These are phyloP conservation scores for Penicillium cosmopolitanum DNA, from an alignment of 495 filamentous ascomycete genomes.

Conservation along the genomic window DNA sequence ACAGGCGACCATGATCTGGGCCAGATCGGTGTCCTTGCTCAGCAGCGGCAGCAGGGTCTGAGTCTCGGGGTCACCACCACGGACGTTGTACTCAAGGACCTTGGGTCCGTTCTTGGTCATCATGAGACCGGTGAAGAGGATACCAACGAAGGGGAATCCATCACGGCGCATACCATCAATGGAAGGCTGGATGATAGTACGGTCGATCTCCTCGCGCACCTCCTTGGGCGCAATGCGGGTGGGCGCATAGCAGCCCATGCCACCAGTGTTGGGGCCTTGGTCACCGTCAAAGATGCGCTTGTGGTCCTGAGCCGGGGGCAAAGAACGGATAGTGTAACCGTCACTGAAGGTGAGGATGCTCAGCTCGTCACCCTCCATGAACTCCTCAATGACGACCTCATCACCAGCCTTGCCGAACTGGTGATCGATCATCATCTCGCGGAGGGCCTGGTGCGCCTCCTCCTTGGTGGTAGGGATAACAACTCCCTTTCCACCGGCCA, in stretches of 20 bases:
- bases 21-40: slow-evolving; percentile 79
- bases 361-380: slow-evolving; percentile 86
- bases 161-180: slow-evolving; percentile 86
- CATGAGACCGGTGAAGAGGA: slow-evolving; percentile 96
- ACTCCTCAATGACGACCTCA: slow-evolving; percentile 97
- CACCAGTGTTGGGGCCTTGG: slow-evolving; percentile 90
- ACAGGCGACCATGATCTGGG: slow-evolving; percentile 88
- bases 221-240: slow-evolving; percentile 78
- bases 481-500: slow-evolving; percentile 92
- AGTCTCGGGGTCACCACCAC: slow-evolving; percentile 95
- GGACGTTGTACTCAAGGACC: slow-evolving; percentile 94
- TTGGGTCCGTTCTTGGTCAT: slow-evolving; percentile 86
- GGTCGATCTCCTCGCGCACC: slow-evolving; percentile 76
- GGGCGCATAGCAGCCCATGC: slow-evolving; percentile 97
- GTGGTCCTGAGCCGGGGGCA: slow-evolving; percentile 96
- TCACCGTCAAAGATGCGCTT: slow-evolving; percentile 94
- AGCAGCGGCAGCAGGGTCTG: slow-evolving; percentile 89
- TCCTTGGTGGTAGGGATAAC: slow-evolving; percentile 79
- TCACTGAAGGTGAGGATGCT: slow-evolving; percentile 91
- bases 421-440: slow-evolving; percentile 86
- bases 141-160: slow-evolving; percentile 76
- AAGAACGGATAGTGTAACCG: slow-evolving; percentile 78
- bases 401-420: slow-evolving; percentile 87
- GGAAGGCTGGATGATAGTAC: slow-evolving; percentile 84
- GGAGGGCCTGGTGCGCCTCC: slow-evolving; percentile 80